Conservation (phyloP, 225 moss, liverwort and hornwort species). For the Asterella californica region DNA sequence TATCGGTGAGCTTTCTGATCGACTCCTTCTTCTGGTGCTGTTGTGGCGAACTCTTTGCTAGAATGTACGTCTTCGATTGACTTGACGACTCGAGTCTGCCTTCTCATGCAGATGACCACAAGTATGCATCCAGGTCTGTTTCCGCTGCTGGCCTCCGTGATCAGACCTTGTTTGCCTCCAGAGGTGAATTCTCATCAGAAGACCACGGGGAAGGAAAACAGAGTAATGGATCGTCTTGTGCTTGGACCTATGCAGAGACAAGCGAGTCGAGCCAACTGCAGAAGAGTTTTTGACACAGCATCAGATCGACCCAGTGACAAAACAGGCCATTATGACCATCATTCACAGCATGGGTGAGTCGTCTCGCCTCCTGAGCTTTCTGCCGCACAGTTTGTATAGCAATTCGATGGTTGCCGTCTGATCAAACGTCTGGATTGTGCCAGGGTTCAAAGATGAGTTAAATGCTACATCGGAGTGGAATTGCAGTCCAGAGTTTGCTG, state of each 20-base stretch:
- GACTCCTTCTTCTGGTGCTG: neutral
- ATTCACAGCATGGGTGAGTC: slow-evolving; percentile 67
- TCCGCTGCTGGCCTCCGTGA: neutral
- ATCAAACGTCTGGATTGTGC: neutral
- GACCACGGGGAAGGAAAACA: neutral
- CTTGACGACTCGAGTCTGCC: neutral
- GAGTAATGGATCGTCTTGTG: neutral
- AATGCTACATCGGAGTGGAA: slow-evolving; percentile 30
- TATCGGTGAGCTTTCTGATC: slow-evolving; percentile 55
- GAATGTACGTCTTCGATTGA: neutral
- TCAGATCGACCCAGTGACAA: slow-evolving; percentile 46
- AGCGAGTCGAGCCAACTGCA: slow-evolving; percentile 39
- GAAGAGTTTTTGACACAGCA: slow-evolving; percentile 62
- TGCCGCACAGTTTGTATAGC: too few relatives aligned
- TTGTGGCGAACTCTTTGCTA: neutral
- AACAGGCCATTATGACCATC: slow-evolving; percentile 62
- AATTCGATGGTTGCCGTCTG: too few relatives aligned
- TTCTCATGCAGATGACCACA: slow-evolving; percentile 83
- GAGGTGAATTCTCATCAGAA: neutral
- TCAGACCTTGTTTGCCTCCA: neutral
- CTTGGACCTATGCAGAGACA: slow-evolving; percentile 37
- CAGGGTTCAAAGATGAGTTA: slow-evolving; percentile 95
- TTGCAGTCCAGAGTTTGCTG: slow-evolving; percentile 61
- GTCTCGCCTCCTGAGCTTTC: neutral
- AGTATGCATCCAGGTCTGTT: slow-evolving; percentile 71